Base-by-base conservation (phyloP, 1,284 basidiomycete species). In the Leccinum proximum region DNA sequence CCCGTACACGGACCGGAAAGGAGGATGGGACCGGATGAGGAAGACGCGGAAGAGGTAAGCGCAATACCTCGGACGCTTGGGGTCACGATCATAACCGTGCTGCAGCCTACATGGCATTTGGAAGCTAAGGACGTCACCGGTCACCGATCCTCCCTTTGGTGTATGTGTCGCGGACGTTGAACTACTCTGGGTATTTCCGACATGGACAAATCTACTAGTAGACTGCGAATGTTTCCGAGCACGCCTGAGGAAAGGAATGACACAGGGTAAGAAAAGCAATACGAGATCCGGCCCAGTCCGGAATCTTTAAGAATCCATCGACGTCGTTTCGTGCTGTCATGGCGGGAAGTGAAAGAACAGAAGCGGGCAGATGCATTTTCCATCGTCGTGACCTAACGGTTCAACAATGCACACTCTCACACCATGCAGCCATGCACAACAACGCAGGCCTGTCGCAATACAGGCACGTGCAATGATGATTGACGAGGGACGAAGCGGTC, bases 261-360 rank as follows among this genome's bases (percentile, higher is more conserved):
- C 14, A 42, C 13, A 42, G 40, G 40, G 10, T 42, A 42, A 4
- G 5, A 61, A 40, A 48, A 57, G 50, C 37, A 33, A 62, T 50
- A 33, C 45, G 35, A 37, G 35, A 69, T 72, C 64, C 69, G 64
- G 30, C 58, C 13, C 7, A 16, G 53, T 57, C 61, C 64, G 67
- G 69, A 64, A 58, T 62, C 63, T 60, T 58, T 58, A 68, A 71
- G 68, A 70, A 70, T 62, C 61, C 42, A n/a, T n/a, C n/a, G n/a
- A 11, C 58, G 53, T n/a, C 42, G 26, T n/a, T 37, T 58, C 54
- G 38, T 57, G 16, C 18, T 16, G 33, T 53, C 16, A 48, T 56
- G 56, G 48, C 16, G 38, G 42, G 59, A 59, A 65, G 48, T 33
- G 42, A 22, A 37, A 62, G 42, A 63, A 14, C 2, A 62, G 64